Percentiles rank a stretch among this genome's conserved stretches.
These are phyloP conservation scores for Zymoseptoria tritici DNA, from an alignment of 2,329 filamentous ascomycete genomes.

Conservation along the genomic window DNA sequence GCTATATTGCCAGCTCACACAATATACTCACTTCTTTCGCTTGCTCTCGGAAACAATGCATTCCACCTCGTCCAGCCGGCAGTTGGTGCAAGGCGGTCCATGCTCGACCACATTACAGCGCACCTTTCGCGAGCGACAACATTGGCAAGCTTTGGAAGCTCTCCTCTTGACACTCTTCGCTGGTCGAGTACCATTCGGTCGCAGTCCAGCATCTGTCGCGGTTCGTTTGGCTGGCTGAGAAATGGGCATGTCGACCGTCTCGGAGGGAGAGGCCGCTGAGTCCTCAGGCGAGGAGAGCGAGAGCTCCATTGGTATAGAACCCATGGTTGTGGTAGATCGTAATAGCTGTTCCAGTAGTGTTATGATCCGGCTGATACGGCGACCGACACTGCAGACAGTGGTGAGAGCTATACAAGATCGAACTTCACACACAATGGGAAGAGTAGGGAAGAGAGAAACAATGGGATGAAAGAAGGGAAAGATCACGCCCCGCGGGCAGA, in stretches of 20 bases:
- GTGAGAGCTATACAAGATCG: neutral
- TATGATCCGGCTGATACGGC: neutral
- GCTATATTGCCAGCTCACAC: neutral
- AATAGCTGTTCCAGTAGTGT: neutral
- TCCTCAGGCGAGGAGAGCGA: constrained; percentile 18
- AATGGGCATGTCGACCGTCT: constrained; percentile 16
- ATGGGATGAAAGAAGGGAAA: neutral
- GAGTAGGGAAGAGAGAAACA: constrained; percentile 1
- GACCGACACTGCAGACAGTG: neutral
- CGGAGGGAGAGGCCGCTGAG: constrained; percentile 25
- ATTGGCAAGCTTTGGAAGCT: constrained; percentile 85
- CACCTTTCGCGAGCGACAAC: constrained; percentile 82
- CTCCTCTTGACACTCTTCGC: constrained; percentile 65
- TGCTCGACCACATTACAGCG: constrained; percentile 87
- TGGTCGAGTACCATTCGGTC: constrained; percentile 39
- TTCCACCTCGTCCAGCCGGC: constrained; percentile 70
- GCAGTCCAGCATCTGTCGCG: constrained; percentile 49
- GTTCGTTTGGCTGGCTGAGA: constrained; percentile 44
- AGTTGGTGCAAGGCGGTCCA: constrained; percentile 80
- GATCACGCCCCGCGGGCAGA: neutral
- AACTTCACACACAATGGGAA: neutral
- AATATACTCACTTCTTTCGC: constrained; percentile 65
- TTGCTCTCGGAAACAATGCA: constrained; percentile 66
- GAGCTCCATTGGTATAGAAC: constrained; percentile 17
- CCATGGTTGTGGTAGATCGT: constrained; percentile 10